Evolutionary conservation across 2,329 filamentous ascomycete genomes (phyloP), one percentile per base, ranked within the genome.

Genomic region (Phaeosphaeria sp.): DNA sequence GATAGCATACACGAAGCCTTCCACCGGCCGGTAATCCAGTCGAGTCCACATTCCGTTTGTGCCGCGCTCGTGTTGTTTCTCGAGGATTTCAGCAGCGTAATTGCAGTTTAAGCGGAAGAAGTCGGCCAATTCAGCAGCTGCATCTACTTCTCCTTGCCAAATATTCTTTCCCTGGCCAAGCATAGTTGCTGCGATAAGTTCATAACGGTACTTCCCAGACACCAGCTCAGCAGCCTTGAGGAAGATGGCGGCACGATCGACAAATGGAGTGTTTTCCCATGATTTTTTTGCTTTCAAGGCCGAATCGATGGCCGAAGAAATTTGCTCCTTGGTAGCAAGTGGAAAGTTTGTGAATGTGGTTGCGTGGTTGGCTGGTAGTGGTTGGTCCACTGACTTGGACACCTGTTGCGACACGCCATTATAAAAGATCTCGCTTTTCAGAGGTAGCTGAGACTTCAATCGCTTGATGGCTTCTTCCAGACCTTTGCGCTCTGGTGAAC

Each of bases 141-240:
- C 86, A 78, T 97, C 94, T 63, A 97, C 97, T 84, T 98, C 94
- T 20, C 93, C 94, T 80, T 98, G 94, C 92, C 93, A 97, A 46
- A 91, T 92, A 77, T 97, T 97, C 86, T 97, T 97, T 70, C 94
- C 94, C 80, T 98, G 94, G 56, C 94, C 94, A 36, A 96, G 83
- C 87, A 97, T 97, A 20, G 94, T 97, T 46, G 92, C 88, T 9
- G 94, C 93, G 89, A 97, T 96, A 68, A 98, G 85, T 56, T 97
- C 92, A 80, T 96, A 97, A 72, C 94, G 87, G 81, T 98, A 97
- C 82, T 97, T 97, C 17, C 47, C 48, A 64, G 90, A 82, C 65
- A 97, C 87, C 63, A 98, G 84, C 75, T 97, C 93, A 33, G 94
- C 93, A 1, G 94, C 93, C 83, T 97, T 97, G 72, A 97, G 86